Evolutionary conservation across 345 rosid genomes (phyloP).

Genomic region (Acer saccharum): DNA sequence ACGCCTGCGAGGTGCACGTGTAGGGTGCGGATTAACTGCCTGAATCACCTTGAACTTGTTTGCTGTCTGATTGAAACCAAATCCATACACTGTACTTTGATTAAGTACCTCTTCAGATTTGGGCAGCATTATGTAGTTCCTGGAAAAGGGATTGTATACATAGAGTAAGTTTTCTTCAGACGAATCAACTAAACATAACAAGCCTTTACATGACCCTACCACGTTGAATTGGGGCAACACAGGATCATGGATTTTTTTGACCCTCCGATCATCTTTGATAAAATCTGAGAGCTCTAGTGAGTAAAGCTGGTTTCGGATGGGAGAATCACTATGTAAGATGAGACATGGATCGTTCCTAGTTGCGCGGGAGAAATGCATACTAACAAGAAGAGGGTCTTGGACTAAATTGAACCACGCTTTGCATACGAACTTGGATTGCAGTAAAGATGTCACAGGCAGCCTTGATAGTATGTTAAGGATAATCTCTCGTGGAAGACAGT

Average conservation of each 20-base stretch:
- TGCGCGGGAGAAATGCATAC: constrained; percentile 9
- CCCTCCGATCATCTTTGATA: neutral
- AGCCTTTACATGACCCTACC: constrained; percentile 47
- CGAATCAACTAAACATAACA: constrained; percentile 41
- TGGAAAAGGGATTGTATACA: constrained; percentile 45
- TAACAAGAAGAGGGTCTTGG: constrained; percentile 28
- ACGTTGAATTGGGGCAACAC: constrained; percentile 43
- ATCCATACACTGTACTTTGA: constrained; percentile 43
- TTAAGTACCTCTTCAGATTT: constrained; percentile 26
- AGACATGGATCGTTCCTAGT: constrained; percentile 35
- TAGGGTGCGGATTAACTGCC: too few relatives aligned
- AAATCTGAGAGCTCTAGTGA: constrained; percentile 31
- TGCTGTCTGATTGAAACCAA: constrained; percentile 36
- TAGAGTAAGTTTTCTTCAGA: constrained; percentile 23
- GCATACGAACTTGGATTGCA: constrained; percentile 43
- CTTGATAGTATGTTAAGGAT: constrained; percentile 33
- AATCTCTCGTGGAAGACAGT: constrained; percentile 33
- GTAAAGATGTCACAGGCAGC: constrained; percentile 37
- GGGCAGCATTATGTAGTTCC: constrained; percentile 33
- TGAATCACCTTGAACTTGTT: constrained; percentile 27
- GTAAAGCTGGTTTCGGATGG: constrained; percentile 40
- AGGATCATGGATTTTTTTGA: constrained; percentile 34
- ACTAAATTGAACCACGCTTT: constrained; percentile 37
- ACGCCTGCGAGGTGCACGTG: too few relatives aligned
- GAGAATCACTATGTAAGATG: constrained; percentile 43